A percentile compares a stretch with the other conserved stretches of the same genome.
These are phyloP conservation scores for Davidsoniella eucalypti DNA, from an alignment of 2,329 filamentous ascomycete genomes.

Conservation along the genomic window DNA sequence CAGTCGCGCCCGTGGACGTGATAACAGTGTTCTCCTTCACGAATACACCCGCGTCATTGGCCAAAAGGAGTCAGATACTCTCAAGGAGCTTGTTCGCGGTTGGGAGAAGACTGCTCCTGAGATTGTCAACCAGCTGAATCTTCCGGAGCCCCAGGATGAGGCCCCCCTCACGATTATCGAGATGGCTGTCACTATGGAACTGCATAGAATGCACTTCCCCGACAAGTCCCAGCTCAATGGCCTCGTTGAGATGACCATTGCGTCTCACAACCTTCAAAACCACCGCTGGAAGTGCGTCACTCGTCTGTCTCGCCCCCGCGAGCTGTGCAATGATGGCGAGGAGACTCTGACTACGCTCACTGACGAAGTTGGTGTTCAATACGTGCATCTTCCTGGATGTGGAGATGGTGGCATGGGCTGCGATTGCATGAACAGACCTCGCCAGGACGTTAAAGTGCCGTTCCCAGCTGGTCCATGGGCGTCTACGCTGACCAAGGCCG, in stretches of 20 bases:
- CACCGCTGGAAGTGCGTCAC: conserved; percentile 46
- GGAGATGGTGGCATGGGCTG: conserved; percentile 30
- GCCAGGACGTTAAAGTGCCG: conserved; percentile 36
- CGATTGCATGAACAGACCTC: conserved; percentile 31
- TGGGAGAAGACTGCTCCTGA: conserved; percentile 44
- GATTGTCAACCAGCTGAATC: conserved; percentile 35
- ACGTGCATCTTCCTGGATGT: conserved; percentile 35
- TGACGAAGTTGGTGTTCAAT: conserved; percentile 33
- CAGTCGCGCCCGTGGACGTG: conserved; percentile 33
- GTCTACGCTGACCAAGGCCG: conserved; percentile 39
- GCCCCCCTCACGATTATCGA: conserved; percentile 42
- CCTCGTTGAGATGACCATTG: conserved; percentile 41
- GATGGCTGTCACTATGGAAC: conserved; percentile 43
- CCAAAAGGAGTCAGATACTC: conserved; percentile 38
- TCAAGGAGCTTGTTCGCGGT: conserved; percentile 33
- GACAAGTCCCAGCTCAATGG: conserved; percentile 42
- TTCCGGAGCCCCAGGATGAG: conserved; percentile 29
- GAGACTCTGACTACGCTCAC: conserved; percentile 26
- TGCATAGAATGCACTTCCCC: conserved; percentile 42
- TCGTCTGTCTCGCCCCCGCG: conserved; percentile 37
- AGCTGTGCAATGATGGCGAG: conserved; percentile 29
- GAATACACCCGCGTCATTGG: conserved; percentile 40
- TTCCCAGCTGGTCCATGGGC: conserved; percentile 44
- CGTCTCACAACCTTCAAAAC: conserved; percentile 34
- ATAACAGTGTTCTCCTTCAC: conserved; percentile 35